Base-by-base conservation (phyloP, 306 rosid species). In the Prunus armeniaca region DNA sequence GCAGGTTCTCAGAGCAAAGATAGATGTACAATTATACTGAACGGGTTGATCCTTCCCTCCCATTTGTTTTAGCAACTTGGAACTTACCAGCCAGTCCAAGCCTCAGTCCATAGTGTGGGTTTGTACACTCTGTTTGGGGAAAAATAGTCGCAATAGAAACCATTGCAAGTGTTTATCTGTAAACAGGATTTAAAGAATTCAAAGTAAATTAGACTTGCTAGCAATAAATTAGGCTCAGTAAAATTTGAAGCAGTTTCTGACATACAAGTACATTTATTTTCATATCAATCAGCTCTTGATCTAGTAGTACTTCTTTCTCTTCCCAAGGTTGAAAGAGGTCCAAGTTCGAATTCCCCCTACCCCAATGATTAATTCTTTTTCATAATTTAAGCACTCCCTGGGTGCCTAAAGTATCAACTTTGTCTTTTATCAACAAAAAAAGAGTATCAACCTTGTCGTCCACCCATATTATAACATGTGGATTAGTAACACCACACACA, bases 141-240 rank as follows among this genome's bases (percentile, higher is more conserved):
- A 82, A 86, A 93, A 72, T 89, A 84, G 74, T 91, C 98, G 41
- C 98, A 91, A 83, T 93, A 93, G 67, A 80, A 93, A 28, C 93
- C 97, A 83, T 93, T 93, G 90, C 98, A 93, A 19, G 97, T 85
- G 77, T 91, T 89, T 81, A 93, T 93, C 97, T 93, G 86, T 58
- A 69, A 22, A 63, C 56, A 55, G 14, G 45, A 80, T 51, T n/a
- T 55, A 72, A 54, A 14, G 11, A 25, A 64, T 27, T 30, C 45
- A 55, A 55, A 49, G 20, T 56, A 20, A 56, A 56, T 20, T 9
- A 19, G 62, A 56, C 62, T 56, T 56, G 6, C 4, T 3, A 56
- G 62, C 24, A 19, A 38, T 38, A 38, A 38, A 38, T 38, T 38
- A 38, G 43, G 9, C 7, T 38, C 25, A 25, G 57, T 10, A 47